Percentiles rank a stretch among this genome's conserved stretches.
Evolutionary conservation across 2,329 filamentous ascomycete genomes (phyloP).

Genomic region (Ceratocystis destructans): DNA sequence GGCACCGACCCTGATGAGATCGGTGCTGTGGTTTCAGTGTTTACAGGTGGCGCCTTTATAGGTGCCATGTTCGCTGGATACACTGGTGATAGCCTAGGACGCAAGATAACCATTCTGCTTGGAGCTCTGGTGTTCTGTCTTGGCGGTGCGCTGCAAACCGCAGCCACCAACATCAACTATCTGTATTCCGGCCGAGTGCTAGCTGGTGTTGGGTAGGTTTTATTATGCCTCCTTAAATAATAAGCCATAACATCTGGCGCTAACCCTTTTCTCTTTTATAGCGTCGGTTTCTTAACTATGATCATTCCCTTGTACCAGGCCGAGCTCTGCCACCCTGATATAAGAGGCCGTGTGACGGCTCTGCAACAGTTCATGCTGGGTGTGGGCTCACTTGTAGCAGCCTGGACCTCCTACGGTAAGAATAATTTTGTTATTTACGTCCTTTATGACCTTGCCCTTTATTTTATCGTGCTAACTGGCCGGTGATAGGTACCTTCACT

Average conservation of each 20-base stretch:
- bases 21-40: slow-evolving; percentile 61
- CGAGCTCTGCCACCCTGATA: slow-evolving; percentile 64
- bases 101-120: slow-evolving; percentile 56
- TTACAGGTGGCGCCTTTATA: slow-evolving; percentile 64
- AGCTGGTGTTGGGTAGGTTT: slow-evolving; percentile 43
- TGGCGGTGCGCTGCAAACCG: slow-evolving; percentile 61
- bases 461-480: neutral
- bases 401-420: slow-evolving; percentile 58
- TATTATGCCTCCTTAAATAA: neutral
- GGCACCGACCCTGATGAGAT: slow-evolving; percentile 28
- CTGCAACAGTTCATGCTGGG: slow-evolving; percentile 76
- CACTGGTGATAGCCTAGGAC: slow-evolving; percentile 49
- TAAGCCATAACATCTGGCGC: neutral
- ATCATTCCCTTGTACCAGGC: slow-evolving; percentile 55
- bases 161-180: slow-evolving; percentile 42
- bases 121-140: slow-evolving; percentile 59
- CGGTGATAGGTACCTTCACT: slow-evolving; percentile 24
- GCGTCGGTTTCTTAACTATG: slow-evolving; percentile 33
- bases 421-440: slow-evolving; percentile 20
- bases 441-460: neutral
- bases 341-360: slow-evolving; percentile 60
- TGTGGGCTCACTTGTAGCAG: slow-evolving; percentile 56
- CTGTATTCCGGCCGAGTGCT: slow-evolving; percentile 58
- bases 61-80: slow-evolving; percentile 53
- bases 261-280: slow-evolving; percentile 21